phyloP scores from a whole-genome alignment of 345 rosid genomes.

The Durio zibethinus region DNA sequence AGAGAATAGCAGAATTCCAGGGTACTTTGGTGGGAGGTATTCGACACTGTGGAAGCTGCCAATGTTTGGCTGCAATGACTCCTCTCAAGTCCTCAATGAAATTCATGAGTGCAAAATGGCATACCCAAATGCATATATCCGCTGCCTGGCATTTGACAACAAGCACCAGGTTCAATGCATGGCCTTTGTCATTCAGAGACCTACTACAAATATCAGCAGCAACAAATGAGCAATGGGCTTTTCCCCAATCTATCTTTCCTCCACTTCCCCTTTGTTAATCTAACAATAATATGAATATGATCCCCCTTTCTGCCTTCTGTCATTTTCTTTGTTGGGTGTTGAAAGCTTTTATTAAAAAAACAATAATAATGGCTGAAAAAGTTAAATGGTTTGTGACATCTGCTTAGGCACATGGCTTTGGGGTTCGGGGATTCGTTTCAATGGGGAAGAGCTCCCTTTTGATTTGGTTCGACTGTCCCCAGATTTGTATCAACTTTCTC shows the following conservation, averaged over 20 bases:
- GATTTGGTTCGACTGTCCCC: neutral
- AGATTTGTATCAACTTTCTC: no score
- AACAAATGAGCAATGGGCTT: neutral
- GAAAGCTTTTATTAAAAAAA: no score
- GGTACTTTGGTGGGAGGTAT: conserved; percentile 70
- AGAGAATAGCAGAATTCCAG: conserved; percentile 54
- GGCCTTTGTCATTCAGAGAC: conserved; percentile 57
- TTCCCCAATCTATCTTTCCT: neutral
- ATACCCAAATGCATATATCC: conserved; percentile 50
- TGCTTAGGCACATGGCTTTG: neutral
- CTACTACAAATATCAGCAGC: conserved; percentile 15
- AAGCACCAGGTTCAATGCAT: conserved; percentile 56
- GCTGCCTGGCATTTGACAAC: conserved; percentile 56
- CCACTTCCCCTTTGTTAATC: neutral
- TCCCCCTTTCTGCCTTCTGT: no score
- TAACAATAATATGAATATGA: no score
- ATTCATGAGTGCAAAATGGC: conserved; percentile 42
- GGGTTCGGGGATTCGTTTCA: no score
- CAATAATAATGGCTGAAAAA: no score
- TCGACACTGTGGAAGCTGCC: conserved; percentile 82
- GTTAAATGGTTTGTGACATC: neutral
- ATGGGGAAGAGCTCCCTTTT: no score
- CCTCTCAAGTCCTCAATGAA: conserved; percentile 52
- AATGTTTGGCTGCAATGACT: conserved; percentile 67
- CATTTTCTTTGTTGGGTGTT: no score